Conservation (phyloP, 306 rosid species). For the Mimosa bimucronata region DNA sequence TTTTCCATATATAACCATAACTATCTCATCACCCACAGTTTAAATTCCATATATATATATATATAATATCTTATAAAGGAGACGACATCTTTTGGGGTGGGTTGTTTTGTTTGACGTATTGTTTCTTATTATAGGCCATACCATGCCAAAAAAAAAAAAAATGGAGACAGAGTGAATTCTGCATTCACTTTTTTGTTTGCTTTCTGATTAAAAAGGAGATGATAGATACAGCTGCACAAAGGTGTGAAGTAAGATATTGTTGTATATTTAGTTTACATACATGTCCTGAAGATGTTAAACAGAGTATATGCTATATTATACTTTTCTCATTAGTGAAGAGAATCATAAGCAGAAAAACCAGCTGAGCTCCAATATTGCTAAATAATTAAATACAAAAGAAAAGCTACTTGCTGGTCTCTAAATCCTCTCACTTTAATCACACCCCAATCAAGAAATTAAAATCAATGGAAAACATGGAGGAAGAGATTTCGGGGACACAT, state of each 20-base stretch:
- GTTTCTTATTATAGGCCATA: background rate
- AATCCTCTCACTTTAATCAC: constrained; percentile 48
- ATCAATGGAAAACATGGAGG: background rate
- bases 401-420: constrained; percentile 82
- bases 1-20: background rate
- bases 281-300: constrained; percentile 1
- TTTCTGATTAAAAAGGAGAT: background rate
- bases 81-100: background rate
- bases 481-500: constrained; percentile 80
- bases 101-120: background rate
- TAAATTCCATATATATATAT: background rate
- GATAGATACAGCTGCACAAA: background rate
- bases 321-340: constrained; percentile 50
- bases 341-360: constrained; percentile 68
- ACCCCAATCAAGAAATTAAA: background rate
- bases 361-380: constrained; percentile 71
- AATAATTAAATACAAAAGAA: background rate
- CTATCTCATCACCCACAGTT: background rate
- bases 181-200: background rate
- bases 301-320: constrained; percentile 29
- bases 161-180: background rate
- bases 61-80: background rate
- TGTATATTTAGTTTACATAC: constrained; percentile 43
- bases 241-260: constrained; percentile 13
- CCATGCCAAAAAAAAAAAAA: background rate